A percentile compares a stretch with the other conserved stretches of the same genome.
Evolutionary conservation across 163 green algal genomes (phyloP).

Genomic region (Scenedesmus sp.): DNA sequence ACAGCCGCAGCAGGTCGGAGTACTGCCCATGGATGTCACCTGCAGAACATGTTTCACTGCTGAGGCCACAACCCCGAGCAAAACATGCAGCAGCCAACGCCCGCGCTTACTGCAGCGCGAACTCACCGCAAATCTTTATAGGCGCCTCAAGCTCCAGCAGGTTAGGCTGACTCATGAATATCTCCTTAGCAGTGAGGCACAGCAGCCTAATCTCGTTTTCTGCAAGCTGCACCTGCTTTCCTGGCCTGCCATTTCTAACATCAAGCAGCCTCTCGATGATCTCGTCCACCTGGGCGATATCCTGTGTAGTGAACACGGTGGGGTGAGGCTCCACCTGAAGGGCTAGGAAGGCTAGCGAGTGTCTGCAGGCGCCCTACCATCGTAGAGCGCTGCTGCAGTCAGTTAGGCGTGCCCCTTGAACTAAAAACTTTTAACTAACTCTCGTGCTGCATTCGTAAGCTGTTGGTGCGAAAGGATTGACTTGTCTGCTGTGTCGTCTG

Average conservation of each 20-base stretch:
- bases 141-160: slow-evolving; percentile 98
- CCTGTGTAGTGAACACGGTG: slow-evolving; percentile 41
- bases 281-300: slow-evolving; percentile 90
- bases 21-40: slow-evolving; percentile 99
- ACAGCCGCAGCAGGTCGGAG: slow-evolving; percentile 97
- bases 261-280: slow-evolving; percentile 97
- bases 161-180: slow-evolving; percentile 98
- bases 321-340: neutral
- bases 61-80: neutral
- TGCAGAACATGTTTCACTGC: slow-evolving; percentile 59
- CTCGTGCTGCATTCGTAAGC: neutral
- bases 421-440: neutral
- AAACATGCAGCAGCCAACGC: slow-evolving; percentile 1
- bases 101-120: neutral
- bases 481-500: slow-evolving; percentile 17
- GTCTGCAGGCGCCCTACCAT: slow-evolving; percentile 12
- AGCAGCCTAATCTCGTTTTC: slow-evolving; percentile 96
- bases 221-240: slow-evolving; percentile 95
- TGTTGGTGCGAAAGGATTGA: neutral
- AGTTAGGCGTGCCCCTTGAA: neutral
- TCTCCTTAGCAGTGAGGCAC: slow-evolving; percentile 95
- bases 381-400: neutral
- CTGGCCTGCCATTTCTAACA: slow-evolving; percentile 89
- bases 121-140: slow-evolving; percentile 98
- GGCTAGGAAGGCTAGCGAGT: slow-evolving; percentile 1